Evolutionary conservation across 2,329 filamentous ascomycete genomes (phyloP), one percentile per base, ranked within the genome.

Genomic region (Cladorrhinum sp.): DNA sequence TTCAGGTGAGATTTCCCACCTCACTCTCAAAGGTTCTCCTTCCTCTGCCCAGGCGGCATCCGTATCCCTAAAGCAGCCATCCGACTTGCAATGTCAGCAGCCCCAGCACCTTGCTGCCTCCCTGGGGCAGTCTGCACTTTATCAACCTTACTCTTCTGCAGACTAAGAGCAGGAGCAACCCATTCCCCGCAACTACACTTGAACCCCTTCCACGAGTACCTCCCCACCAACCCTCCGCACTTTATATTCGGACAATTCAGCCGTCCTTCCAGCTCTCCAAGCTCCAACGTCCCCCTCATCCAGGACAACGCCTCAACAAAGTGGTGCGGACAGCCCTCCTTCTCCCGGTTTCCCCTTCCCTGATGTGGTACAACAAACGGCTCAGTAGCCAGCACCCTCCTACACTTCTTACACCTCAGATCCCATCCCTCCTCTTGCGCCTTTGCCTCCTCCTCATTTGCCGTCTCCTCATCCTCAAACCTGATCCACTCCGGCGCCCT

Each of bases 141-240:
- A 73, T 98, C 95, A 39, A 97, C 88, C 67, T 87, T 87, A 57
- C 89, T 88, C 74, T 88, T 90, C 58, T 92, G 88, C 63, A 98
- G 79, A 63, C 90, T 94, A 73, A 99, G 95, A 0, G 90, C 93
- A 8, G 95, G 94, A 55, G 92, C 90, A 21, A 97, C 83, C 94
- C 95, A 98, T 64, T 88, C 86, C 39, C 89, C 87, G 74, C 95
- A 99, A 71, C 87, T 95, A 77, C 95, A 99, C 73, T 87, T 87
- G 82, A 97, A 89, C 14, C 95, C 95, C 73, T 96, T 92, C 95
- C 95, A 99, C 57, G 94, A 90, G 72, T 97, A 99, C 69, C 95
- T 90, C 42, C 95, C 95, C 53, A 98, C 86, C 57, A 91, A 92
- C 46, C 90, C 86, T 52, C 84, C 86, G 74, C 95, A 99, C 70